Base-by-base conservation (phyloP, 2,329 filamentous ascomycete species). In the Cryoendolithus antarcticus region DNA sequence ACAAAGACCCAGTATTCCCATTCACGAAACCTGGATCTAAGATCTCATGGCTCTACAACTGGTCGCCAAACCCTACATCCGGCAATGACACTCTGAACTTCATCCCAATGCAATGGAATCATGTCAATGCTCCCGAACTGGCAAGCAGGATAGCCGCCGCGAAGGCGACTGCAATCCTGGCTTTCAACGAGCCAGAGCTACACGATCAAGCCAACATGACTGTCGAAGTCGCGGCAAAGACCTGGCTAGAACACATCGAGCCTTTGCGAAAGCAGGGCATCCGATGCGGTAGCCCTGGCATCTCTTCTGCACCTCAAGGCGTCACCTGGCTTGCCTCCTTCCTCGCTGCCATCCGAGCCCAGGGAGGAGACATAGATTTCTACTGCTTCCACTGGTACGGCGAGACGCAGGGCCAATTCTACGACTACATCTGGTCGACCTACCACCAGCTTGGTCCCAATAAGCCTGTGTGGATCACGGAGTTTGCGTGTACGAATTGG, bases 21-120 rank as follows among this genome's bases (percentile, higher is more conserved):
- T 58, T 55, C 46, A 56, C 54, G 10, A 55, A 52, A 44, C 54
- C 54, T 12, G 52, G 51, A 19, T 51, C 48, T 30, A 57, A 55
- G 36, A 46, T 58, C 30, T 48, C 50, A n/a, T 58, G 54, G 52
- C 44, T 58, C 13, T 58, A 55, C 45, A 55, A 57, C 40, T 58
- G 55, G 54, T 55, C 52, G 3, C 53, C 54, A 27, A 48, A 48
- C 33, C 38, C 51, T 2, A 52, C 54, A 3, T 44, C 46, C 2
- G 42, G 44, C 42, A 40, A 44, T 15, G 40, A 32, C 8, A 52
- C 50, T 27, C 44, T 58, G 4, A 38, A 51, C 21, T 58, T 53
- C 38, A 35, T 51, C 8, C 53, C 54, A 12, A 58, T 58, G 55
- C 53, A 55, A 46, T 58, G 55, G 55, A 57, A 58, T 40, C 37